Evolutionary conservation across 768 basidiomycete species (phyloP).

Genomic region (Ramaria rubella): DNA sequence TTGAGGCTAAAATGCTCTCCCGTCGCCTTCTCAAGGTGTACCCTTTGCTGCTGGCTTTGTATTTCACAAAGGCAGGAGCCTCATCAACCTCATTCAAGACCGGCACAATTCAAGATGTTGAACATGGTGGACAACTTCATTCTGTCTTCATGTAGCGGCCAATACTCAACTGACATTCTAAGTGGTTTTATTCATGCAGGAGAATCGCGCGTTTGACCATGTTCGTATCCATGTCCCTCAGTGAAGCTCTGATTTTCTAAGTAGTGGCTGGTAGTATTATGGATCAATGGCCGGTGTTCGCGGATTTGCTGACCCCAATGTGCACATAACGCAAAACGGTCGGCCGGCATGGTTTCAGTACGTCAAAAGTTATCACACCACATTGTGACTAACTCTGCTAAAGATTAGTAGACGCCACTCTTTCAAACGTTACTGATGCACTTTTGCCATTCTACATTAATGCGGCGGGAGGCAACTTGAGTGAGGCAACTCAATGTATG

Average conservation of each 20-base stretch:
- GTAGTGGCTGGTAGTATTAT: slow-evolving; percentile 8
- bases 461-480: slow-evolving; percentile 8
- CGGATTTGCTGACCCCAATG: slow-evolving; percentile 17
- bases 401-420: slow-evolving; percentile 1
- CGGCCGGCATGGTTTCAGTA: slow-evolving; percentile 11
- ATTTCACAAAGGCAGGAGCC: too few relatives aligned
- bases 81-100: too few relatives aligned
- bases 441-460: slow-evolving; percentile 14
- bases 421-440: slow-evolving; percentile 4
- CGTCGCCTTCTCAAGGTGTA: too few relatives aligned
- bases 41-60: too few relatives aligned
- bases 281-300: slow-evolving; percentile 14
- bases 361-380: background rate
- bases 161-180: too few relatives aligned
- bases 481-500: slow-evolving; percentile 13
- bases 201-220: slow-evolving; percentile 17
- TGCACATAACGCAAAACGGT: slow-evolving; percentile 8
- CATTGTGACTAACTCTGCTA: background rate
- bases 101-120: slow-evolving; percentile 8
- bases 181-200: slow-evolving; percentile 17
- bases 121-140: background rate
- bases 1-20: too few relatives aligned
- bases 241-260: background rate
- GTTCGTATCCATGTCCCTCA: background rate
- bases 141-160: too few relatives aligned